A percentile compares a stretch with the other conserved stretches of the same genome.
Evolutionary conservation across 1,284 basidiomycete genomes (phyloP).

Genomic region (Ganoderma resinaceum): DNA sequence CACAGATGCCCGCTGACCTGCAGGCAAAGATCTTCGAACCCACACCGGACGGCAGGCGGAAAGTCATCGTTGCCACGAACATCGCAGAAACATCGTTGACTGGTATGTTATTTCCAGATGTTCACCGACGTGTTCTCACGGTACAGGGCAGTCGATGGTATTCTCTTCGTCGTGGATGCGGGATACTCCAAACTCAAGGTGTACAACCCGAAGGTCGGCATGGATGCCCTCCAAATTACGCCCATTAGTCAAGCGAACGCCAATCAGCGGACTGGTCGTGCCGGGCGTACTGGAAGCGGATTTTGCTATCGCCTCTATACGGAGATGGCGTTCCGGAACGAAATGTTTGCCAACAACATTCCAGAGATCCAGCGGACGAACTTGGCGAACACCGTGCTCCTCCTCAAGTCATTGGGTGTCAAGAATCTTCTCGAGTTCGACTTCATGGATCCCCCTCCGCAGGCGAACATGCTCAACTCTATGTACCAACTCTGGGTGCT

Average conservation of each 20-base stretch:
- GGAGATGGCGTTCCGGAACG: slow-evolving; percentile 96
- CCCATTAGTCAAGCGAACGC: slow-evolving; percentile 99
- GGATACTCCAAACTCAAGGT: slow-evolving; percentile 99
- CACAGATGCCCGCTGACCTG: slow-evolving; percentile 98
- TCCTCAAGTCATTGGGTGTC: slow-evolving; percentile 98
- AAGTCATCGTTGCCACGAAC: slow-evolving; percentile 98
- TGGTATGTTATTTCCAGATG: slow-evolving; percentile 52
- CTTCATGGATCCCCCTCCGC: slow-evolving; percentile 99
- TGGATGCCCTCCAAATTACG: slow-evolving; percentile 99
- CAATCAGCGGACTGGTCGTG: slow-evolving; percentile 94
- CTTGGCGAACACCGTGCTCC: slow-evolving; percentile 90
- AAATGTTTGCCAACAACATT: slow-evolving; percentile 96
- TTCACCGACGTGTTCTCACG: not conserved
- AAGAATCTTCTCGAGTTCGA: slow-evolving; percentile 99
- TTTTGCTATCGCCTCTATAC: slow-evolving; percentile 98
- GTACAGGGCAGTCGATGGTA: slow-evolving; percentile 83
- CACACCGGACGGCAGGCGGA: slow-evolving; percentile 92
- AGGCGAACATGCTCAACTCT: slow-evolving; percentile 95
- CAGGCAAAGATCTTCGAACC: slow-evolving; percentile 99
- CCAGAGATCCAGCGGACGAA: slow-evolving; percentile 98
- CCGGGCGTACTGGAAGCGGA: slow-evolving; percentile 95
- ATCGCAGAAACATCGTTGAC: slow-evolving; percentile 99
- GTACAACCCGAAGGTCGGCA: slow-evolving; percentile 98
- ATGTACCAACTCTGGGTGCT: slow-evolving; percentile 99
- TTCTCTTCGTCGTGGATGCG: slow-evolving; percentile 95